Conservation (phyloP, 768 basidiomycete species). For the Boletus pseudo-olivaceus region DNA sequence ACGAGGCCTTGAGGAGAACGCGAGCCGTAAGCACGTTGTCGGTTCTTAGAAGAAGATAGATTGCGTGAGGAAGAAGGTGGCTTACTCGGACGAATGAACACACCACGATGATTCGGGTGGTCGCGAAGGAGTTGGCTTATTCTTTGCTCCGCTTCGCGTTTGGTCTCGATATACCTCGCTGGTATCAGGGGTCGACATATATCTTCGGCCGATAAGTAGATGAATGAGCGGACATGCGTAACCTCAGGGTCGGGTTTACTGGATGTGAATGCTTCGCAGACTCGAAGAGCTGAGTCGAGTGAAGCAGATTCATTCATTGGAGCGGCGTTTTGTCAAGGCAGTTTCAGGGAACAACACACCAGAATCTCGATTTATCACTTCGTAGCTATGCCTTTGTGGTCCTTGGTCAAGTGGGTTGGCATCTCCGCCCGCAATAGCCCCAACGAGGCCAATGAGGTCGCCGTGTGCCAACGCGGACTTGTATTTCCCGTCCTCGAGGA, state of each 20-base stretch:
- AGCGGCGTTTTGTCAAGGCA: neutral
- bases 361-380: slow-evolving; percentile 82
- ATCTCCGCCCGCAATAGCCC: slow-evolving; percentile 44
- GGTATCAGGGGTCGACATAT: slow-evolving; percentile 86
- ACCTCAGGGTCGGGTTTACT: slow-evolving; percentile 35
- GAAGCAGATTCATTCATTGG: slow-evolving; percentile 11
- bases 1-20: slow-evolving; percentile 65
- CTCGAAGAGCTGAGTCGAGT: slow-evolving; percentile 54
- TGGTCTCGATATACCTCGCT: slow-evolving; percentile 86
- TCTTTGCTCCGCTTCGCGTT: slow-evolving; percentile 80
- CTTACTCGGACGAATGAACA: slow-evolving; percentile 90
- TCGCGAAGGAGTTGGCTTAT: slow-evolving; percentile 54
- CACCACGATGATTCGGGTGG: slow-evolving; percentile 52
- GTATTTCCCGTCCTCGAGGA: slow-evolving; percentile 79
- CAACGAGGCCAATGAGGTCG: slow-evolving; percentile 48
- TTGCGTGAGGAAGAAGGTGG: slow-evolving; percentile 9
- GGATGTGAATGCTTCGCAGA: slow-evolving; percentile 72
- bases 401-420: slow-evolving; percentile 59
- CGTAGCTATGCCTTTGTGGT: slow-evolving; percentile 53
- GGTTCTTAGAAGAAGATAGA: slow-evolving; percentile 8
- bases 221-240: slow-evolving; percentile 58
- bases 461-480: slow-evolving; percentile 67
- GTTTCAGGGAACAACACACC: slow-evolving; percentile 49
- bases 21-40: slow-evolving; percentile 13
- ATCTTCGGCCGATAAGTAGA: slow-evolving; percentile 89